Evolutionary conservation across 768 basidiomycete genomes (phyloP), one percentile per base, ranked within the genome.

Genomic region (Rhizopogon roseolus): DNA sequence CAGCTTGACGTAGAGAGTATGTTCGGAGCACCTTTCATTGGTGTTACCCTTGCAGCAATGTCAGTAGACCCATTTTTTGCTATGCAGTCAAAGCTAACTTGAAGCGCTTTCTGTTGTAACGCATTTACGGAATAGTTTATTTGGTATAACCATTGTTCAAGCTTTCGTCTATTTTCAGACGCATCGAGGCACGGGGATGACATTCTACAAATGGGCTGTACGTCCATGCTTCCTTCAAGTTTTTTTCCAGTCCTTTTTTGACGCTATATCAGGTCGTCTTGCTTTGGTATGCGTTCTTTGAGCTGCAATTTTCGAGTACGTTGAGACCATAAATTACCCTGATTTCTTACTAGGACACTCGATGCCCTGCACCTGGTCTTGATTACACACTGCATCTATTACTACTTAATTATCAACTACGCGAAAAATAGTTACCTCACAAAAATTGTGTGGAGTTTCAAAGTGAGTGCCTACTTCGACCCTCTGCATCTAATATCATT

Each of bases 361-460:
- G 72, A 73, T 56, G 66, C 66, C 8, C 53, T 73, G 13, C 71
- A 73, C 41, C 58, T 73, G 34, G 66, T 63, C 0, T 60, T 75
- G 19, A 57, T 71, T 25, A 66, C 71, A 1, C 70, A 73, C 49
- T 61, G 60, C 22, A 28, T 73, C 13, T 74, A 74, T 58, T 66
- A 62, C 56, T 74, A 73, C 61, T 54, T 70, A 32, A 64, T 74
- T 36, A 61, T 58, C 6, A 72, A 70, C 43, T 72, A 66, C 49
- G 61, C n/a, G n/a, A n/a, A n/a, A n/a, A n/a, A n/a, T n/a, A n/a
- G n/a, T n/a, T n/a, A n/a, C n/a, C 51, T 73, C 25, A 50, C 64
- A 5, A 59, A 50, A 6, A 64, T 71, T 3, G 68, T 62, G 25
- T 72, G 72, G 73, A n/a, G 34, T n/a, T 36, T 54, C 49, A 32